phyloP scores from a whole-genome alignment of 176 grass and related monocot genomes.

The Aegilops tauschii region DNA sequence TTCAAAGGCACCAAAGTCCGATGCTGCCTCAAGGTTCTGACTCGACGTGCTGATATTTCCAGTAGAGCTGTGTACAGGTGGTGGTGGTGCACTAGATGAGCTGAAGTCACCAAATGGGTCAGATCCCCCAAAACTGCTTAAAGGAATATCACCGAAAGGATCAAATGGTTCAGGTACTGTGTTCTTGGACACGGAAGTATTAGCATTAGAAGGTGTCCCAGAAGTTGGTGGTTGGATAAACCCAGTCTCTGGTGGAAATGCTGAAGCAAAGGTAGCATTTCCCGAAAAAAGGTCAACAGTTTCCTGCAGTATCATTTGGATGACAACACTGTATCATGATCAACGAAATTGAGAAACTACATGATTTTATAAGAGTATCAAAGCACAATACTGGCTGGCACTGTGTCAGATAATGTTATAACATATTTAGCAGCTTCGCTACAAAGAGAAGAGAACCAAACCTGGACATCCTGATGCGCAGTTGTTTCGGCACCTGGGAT shows the following conservation, averaged over 20 bases:
- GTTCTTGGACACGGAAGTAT: constrained; percentile 37
- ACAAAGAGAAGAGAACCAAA: constrained; percentile 32
- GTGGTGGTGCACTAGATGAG: constrained; percentile 29
- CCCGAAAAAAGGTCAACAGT: constrained; percentile 52
- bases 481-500: constrained; percentile 38
- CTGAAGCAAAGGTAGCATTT: constrained; percentile 39
- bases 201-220: constrained; percentile 41
- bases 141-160: constrained; percentile 82
- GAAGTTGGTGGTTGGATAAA: constrained; percentile 58
- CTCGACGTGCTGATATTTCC: constrained; percentile 34
- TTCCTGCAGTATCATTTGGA: constrained; percentile 49
- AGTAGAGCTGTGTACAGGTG: constrained; percentile 33
- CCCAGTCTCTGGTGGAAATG: constrained; percentile 43
- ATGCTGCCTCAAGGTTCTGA: constrained; percentile 44
- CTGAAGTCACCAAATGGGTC: constrained; percentile 77
- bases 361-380: not conserved
- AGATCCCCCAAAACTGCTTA: constrained; percentile 67
- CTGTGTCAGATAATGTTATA: not conserved
- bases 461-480: constrained; percentile 45
- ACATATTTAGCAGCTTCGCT: constrained; percentile 11
- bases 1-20: constrained; percentile 58
- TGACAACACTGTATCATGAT: constrained; percentile 18
- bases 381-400: not conserved
- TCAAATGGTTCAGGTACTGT: constrained; percentile 58
- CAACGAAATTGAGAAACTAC: constrained; percentile 10